A percentile compares a stretch with the other conserved stretches of the same genome.
Evolutionary conservation across 192 early-diverging fungal species (phyloP).

Genomic region (Spinellus fusiger): DNA sequence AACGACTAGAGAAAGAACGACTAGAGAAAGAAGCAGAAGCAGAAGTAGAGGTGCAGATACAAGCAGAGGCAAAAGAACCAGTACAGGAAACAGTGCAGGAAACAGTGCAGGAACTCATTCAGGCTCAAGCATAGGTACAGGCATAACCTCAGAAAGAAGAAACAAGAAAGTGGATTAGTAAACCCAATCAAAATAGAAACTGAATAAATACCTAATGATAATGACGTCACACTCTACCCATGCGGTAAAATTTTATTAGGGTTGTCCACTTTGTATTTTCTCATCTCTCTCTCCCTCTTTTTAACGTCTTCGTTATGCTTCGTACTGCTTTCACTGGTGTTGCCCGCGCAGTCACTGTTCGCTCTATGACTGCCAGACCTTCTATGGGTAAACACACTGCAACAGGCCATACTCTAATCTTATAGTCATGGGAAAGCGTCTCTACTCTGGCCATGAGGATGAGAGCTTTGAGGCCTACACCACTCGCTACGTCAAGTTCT

Average conservation of each 20-base stretch:
- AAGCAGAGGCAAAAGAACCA: no score
- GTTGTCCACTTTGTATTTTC: background rate
- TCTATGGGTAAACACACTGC: no score
- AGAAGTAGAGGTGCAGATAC: no score
- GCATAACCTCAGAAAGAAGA: no score
- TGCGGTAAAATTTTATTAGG: background rate
- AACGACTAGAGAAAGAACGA: background rate
- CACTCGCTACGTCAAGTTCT: slow-evolving; percentile 75
- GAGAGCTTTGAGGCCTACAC: slow-evolving; percentile 76
- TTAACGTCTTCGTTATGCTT: slow-evolving; percentile 27
- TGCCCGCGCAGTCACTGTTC: slow-evolving; percentile 25
- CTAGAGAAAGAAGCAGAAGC: background rate
- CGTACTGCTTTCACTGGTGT: slow-evolving; percentile 30
- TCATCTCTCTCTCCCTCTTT: slow-evolving; percentile 2
- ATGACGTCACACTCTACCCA: background rate
- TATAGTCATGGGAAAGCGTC: slow-evolving; percentile 41
- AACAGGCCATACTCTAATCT: no score
- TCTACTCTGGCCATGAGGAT: slow-evolving; percentile 64
- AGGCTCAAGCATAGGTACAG: no score
- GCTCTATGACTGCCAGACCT: slow-evolving; percentile 20
- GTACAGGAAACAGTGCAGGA: no score
- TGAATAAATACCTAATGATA: no score
- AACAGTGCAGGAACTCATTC: no score
- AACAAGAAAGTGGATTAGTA: no score
- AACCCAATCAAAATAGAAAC: no score